Evolutionary conservation across 2,329 filamentous ascomycete species (phyloP).

Genomic region (Escovopsis sp.): DNA sequence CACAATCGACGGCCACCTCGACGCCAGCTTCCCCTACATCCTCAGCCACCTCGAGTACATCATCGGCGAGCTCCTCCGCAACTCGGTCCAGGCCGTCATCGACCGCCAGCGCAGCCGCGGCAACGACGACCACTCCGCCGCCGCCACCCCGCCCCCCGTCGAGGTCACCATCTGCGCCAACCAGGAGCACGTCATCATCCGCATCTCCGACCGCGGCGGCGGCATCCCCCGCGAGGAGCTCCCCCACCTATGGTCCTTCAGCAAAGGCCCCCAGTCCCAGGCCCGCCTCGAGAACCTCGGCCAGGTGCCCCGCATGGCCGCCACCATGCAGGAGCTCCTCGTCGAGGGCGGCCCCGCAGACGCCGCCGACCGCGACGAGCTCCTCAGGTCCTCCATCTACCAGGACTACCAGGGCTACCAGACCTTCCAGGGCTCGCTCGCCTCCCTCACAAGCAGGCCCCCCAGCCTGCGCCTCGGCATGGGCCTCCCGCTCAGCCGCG

Average conservation of each 20-base stretch:
- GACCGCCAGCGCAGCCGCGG: conserved; percentile 45
- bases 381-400: too few relatives aligned
- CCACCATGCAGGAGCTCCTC: conserved; percentile 77
- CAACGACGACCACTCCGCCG: conserved; percentile 23
- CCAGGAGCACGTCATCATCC: conserved; percentile 86
- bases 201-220: conserved; percentile 88
- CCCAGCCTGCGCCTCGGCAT: conserved; percentile 83
- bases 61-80: conserved; percentile 83
- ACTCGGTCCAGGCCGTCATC: conserved; percentile 84
- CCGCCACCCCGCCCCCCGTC: conserved; percentile 55
- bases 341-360: conserved; percentile 26
- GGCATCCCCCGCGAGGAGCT: conserved; percentile 75
- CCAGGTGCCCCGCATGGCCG: conserved; percentile 79
- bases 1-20: conserved; percentile 67
- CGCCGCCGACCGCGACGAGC: too few relatives aligned
- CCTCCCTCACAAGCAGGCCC: conserved; percentile 65
- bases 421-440: conserved; percentile 47
- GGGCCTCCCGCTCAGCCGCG: conserved; percentile 80
- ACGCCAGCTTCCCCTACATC: conserved; percentile 91
- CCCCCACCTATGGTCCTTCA: conserved; percentile 92
- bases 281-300: conserved; percentile 71
- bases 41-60: conserved; percentile 95
- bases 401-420: too few relatives aligned
- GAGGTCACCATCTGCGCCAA: conserved; percentile 92
- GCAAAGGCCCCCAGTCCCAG: conserved; percentile 71